Evolutionary conservation across 768 basidiomycete species (phyloP).

Genomic region (Mrakia frigida): DNA sequence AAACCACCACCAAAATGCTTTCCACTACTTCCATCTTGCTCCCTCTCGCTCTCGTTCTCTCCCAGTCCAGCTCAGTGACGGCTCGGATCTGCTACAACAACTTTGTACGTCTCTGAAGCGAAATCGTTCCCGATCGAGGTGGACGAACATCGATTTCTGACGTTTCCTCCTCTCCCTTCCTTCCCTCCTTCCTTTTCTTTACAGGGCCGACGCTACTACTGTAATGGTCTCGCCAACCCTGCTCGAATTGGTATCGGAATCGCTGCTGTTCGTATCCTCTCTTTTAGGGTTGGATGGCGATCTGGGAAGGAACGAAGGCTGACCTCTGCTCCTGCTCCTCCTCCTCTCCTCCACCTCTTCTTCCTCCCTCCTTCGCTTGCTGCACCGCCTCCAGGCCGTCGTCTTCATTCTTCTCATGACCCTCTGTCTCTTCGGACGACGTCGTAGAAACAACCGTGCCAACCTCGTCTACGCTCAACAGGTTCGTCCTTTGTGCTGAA

Average conservation of each 20-base stretch:
- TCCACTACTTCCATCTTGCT: background rate
- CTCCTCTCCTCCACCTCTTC: background rate
- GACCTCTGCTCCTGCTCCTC: background rate
- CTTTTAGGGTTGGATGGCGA: background rate
- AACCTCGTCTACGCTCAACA: conserved; percentile 22
- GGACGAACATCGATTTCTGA: no score
- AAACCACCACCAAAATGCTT: no score
- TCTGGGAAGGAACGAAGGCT: background rate
- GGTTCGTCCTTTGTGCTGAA: no score
- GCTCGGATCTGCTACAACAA: background rate
- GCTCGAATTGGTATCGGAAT: conserved; percentile 42
- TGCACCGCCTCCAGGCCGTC: conserved; percentile 11
- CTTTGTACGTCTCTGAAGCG: background rate
- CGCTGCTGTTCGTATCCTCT: conserved; percentile 33
- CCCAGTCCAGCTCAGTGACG: background rate
- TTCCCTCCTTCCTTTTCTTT: background rate
- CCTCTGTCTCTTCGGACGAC: background rate
- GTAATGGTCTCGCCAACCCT: conserved; percentile 37
- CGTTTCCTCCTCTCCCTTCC: background rate
- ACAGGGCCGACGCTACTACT: conserved; percentile 35
- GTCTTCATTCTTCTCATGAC: background rate
- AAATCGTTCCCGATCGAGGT: background rate
- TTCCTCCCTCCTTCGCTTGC: background rate
- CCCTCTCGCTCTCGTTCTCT: background rate
- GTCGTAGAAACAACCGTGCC: conserved; percentile 3